A percentile compares a stretch with the other conserved stretches of the same genome.
Evolutionary conservation across 495 filamentous ascomycete species (phyloP).

Genomic region (Daldinia bambusicola): DNA sequence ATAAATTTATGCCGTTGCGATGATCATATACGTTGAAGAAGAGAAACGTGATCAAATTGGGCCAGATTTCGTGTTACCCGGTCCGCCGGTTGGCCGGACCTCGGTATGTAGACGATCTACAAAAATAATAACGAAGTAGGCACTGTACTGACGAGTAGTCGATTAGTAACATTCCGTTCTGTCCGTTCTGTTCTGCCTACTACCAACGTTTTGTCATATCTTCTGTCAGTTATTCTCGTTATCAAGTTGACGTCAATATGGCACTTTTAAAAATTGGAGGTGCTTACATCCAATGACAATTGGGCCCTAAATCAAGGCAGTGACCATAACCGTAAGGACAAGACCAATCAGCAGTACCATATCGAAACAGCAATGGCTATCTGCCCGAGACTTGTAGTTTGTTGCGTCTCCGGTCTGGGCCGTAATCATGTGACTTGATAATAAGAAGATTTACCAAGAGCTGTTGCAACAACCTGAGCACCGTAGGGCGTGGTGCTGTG

Average conservation of each 20-base stretch:
- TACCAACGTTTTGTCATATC: background rate
- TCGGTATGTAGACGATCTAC: constrained; percentile 33
- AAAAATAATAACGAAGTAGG: constrained; percentile 23
- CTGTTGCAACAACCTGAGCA: background rate
- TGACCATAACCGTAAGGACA: constrained; percentile 4
- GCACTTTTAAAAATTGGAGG: constrained; percentile 8
- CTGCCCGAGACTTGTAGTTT: constrained; percentile 25
- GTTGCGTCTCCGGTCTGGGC: constrained; percentile 22
- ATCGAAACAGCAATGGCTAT: constrained; percentile 6
- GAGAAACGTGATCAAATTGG: constrained; percentile 18
- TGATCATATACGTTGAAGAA: constrained; percentile 22
- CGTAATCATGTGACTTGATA: constrained; percentile 38
- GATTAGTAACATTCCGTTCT: constrained; percentile 19
- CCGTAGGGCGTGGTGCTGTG: constrained; percentile 8
- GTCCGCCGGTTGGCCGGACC: constrained; percentile 36
- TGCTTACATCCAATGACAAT: constrained; percentile 15
- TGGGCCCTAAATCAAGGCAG: background rate
- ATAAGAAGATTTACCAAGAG: constrained; percentile 3
- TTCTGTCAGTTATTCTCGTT: background rate
- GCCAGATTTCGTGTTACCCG: constrained; percentile 19
- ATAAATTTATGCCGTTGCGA: constrained; percentile 24
- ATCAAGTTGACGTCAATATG: constrained; percentile 22
- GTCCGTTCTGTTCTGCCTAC: background rate
- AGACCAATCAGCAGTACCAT: constrained; percentile 31
- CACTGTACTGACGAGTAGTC: constrained; percentile 5